These are phyloP conservation scores for Brassica rapa DNA, from an alignment of 345 rosid species.

Conservation along the genomic window DNA sequence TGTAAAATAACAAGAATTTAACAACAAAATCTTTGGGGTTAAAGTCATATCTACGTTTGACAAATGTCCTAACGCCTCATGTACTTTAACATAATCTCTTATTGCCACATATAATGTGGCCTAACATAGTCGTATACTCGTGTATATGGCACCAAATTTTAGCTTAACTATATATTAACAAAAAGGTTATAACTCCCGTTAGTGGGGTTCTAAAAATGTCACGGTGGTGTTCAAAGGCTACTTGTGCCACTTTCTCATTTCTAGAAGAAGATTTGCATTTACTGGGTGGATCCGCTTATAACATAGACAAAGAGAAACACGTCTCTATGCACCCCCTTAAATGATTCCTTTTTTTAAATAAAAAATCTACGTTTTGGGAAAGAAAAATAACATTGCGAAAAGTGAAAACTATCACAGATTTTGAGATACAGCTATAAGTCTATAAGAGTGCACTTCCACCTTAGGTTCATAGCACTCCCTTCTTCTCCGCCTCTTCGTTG, in stretches of 20 bases:
- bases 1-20: background rate
- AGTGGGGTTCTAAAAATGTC: background rate
- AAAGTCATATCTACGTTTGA: background rate
- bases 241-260: background rate
- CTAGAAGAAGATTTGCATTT: background rate
- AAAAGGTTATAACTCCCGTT: background rate
- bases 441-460: background rate
- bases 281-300: background rate
- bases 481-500: background rate
- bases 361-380: background rate
- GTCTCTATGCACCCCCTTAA: background rate
- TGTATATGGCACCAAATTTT: background rate
- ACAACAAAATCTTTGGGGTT: background rate
- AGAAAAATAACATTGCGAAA: background rate
- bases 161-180: background rate
- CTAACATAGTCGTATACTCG: background rate
- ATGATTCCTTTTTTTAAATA: background rate
- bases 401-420: too few species aligned
- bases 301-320: background rate
- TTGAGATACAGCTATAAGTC: background rate
- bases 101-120: background rate
- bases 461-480: background rate
- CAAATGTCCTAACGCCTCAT: background rate
- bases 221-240: background rate
- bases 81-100: background rate